Conservation (phyloP, 352 stramenopile genomes). For the Phytophthora macrochlamydospora region DNA sequence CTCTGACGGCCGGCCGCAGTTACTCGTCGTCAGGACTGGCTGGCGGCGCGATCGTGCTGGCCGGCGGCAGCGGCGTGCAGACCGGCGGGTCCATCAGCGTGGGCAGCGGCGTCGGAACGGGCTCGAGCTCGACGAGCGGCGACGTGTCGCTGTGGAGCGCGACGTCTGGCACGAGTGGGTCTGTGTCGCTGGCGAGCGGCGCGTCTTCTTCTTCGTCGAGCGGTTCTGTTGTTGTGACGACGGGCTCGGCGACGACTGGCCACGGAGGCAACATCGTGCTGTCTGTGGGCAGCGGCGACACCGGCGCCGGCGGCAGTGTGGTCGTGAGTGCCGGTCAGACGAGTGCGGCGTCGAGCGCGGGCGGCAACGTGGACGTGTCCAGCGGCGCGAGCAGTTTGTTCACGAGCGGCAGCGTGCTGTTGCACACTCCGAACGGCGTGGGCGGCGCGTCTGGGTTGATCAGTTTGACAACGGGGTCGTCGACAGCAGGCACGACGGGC, state of each 20-base stretch:
- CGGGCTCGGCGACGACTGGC: conserved; percentile 9
- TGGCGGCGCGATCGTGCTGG: conserved; percentile 4
- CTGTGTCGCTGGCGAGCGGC: conserved; percentile 4
- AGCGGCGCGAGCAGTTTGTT: conserved; percentile 26
- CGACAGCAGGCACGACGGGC: conserved; percentile 1
- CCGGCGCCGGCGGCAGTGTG: conserved; percentile 4
- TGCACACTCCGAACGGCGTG: background rate
- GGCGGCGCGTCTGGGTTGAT: background rate
- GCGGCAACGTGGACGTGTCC: conserved; percentile 25
- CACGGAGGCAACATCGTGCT: conserved; percentile 6
- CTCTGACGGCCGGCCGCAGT: conserved; percentile 1
- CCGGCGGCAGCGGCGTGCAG: background rate
- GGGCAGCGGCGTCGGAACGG: conserved; percentile 6
- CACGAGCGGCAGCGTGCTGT: background rate
- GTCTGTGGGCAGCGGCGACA: conserved; percentile 4
- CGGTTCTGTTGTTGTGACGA: conserved; percentile 1
- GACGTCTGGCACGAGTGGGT: background rate
- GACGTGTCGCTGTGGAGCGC: conserved; percentile 1
- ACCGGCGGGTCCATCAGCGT: background rate
- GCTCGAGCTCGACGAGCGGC: background rate
- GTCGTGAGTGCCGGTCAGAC: background rate
- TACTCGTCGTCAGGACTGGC: background rate
- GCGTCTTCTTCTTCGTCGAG: background rate
- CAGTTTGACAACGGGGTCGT: conserved; percentile 27
- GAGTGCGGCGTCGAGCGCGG: conserved; percentile 27